Base-by-base conservation (phyloP, 129 eudicot species). In the Centaurea solstitialis region DNA sequence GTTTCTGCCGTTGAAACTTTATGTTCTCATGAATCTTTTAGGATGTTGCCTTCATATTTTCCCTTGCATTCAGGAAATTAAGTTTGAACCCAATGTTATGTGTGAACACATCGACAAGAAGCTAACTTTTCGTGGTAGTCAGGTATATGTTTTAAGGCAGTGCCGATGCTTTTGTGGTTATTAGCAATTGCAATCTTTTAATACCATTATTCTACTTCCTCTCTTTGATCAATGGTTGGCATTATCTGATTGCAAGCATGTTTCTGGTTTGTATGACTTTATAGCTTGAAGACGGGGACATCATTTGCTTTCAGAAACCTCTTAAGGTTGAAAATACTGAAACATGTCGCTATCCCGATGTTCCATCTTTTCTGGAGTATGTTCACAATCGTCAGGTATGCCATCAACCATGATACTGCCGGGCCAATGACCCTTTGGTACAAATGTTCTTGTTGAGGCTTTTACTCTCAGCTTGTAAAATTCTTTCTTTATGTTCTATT, bases 241-340 rank as follows among this genome's bases (percentile, higher is more conserved):
- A 10, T 68, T 17, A 15, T 17, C 3, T 22, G 22, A 50, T 30
- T 77, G 26, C 57, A 68, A 43, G 70, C 38, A 71, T 67, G 22
- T 72, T 50, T 73, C 6, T 65, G 26, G 35, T 71, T 61, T 28
- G 39, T 73, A n/a, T 69, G 45, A 23, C 45, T 68, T 81, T 67
- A 24, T 85, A 94, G 97, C 88, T 94, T 79, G 97, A 94, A 90
- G 97, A 94, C 73, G 99, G 99, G 24, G 99, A 94, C 76, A 89
- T 94, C 28, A 81, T 94, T 61, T 94, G 97, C 89, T 92, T 89
- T 76, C 99, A 94, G 70, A 94, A 94, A 80, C 66, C 84, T 45
- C 86, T 76, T 79, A 78, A 41, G 41, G 59, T 8, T 78, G 89
- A 89, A 81, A 69, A 39, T 75, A 74, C 75, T 13, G 97, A 85